Base-by-base conservation (phyloP, 2,329 filamentous ascomycete genomes). In the Epichloe sylvatica region DNA sequence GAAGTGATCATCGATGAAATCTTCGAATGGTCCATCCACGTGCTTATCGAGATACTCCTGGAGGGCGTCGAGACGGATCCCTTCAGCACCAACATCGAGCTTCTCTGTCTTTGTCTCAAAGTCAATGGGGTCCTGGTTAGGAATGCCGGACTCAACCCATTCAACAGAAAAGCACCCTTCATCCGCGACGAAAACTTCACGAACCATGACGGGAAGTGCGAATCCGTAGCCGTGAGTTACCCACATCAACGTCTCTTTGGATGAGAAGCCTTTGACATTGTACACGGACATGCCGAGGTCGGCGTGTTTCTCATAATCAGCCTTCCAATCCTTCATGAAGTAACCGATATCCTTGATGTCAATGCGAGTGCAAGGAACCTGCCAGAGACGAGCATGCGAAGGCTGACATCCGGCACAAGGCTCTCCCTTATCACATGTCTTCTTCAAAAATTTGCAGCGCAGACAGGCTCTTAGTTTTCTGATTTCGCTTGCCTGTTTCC, bases 321-420 rank as follows among this genome's bases (percentile, higher is more conserved):
- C 90, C 70, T 91, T 94, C 90, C 90, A 97, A 68, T 96, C 91
- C 75, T 96, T 96, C 86, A 96, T 92, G 74, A 97, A 97, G 69
- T 94, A 95, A 41, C 82, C 86, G 61, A 97, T 94, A 61, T 97
- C 91, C 77, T 95, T 96, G 75, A 97, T 97, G 67, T 96, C 91
- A 62, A 96, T 95, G 54, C 91, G 86, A 39, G 91, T 97, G 75
- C 91, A 97, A 53, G 91, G 91, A 42, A 97, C 91, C 70, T 96
- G 90, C 91, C 91, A 97, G 47, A 97, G 76, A 55, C 91, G 83
- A 55, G 91, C 91, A 67, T 97, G 91, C 19, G 90, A 94, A 46
- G 91, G 91, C 71, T 95, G 86, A 72, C 91, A 97, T 45, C 91
- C 91, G 60, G 84, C 86, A 68, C 91, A 97, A 51, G 91, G 91